Evolutionary conservation across 805 yeast species (phyloP).

Genomic region (Metschnikowia matae): DNA sequence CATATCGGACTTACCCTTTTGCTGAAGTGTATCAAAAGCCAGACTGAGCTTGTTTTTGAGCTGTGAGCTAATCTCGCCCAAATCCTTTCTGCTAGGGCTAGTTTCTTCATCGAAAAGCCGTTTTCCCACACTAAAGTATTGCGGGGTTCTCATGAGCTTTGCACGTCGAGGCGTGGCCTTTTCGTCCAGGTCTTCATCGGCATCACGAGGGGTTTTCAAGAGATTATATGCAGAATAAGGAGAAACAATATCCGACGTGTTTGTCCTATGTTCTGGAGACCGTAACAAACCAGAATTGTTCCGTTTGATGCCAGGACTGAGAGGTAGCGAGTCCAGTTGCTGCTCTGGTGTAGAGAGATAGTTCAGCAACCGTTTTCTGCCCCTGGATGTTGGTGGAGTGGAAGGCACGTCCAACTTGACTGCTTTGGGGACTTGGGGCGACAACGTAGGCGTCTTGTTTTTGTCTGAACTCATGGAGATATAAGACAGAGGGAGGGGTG

Average conservation of each 20-base stretch:
- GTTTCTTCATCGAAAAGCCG: conserved; percentile 32
- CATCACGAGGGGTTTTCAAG: conserved; percentile 32
- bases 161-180: conserved; percentile 17
- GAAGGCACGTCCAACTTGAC: conserved; percentile 23
- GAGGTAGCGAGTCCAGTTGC: conserved; percentile 25
- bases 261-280: conserved; percentile 33
- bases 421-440: conserved; percentile 27
- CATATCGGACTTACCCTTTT: conserved; percentile 14
- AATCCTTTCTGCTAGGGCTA: conserved; percentile 27
- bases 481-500: no score
- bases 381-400: conserved; percentile 25
- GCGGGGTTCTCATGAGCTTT: conserved; percentile 37
- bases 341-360: conserved; percentile 38
- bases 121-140: conserved; percentile 37
- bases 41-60: conserved; percentile 34
- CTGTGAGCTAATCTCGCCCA: conserved; percentile 37
- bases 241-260: conserved; percentile 22
- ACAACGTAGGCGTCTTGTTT: conserved; percentile 29
- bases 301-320: conserved; percentile 38
- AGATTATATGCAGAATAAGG: conserved; percentile 24
- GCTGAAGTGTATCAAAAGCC: conserved; percentile 40
- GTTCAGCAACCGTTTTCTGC: conserved; percentile 25
- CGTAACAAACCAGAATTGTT: conserved; percentile 26
- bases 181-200: conserved; percentile 31
- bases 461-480: background rate